Evolutionary conservation across 1,139 yeast species (phyloP), one percentile per base, ranked within the genome.

Genomic region (Protomyces lactucae-debilis): DNA sequence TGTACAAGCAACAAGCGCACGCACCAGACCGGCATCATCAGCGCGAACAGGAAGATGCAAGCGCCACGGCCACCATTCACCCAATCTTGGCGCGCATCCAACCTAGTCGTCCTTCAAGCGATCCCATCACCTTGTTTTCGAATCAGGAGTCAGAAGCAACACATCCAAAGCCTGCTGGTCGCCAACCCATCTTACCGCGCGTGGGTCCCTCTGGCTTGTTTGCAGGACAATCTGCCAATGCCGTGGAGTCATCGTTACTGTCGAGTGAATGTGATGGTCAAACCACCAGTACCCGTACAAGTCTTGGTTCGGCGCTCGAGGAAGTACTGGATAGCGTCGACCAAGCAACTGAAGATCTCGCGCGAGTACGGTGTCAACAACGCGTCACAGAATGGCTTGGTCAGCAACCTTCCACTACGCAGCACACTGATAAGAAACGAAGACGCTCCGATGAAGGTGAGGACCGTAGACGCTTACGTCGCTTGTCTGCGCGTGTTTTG

Each of bases 261-360:
- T 9, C n/a, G 16, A 51, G 14, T 14, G 32, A 16, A 1, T 28
- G 16, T n/a, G 53, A 51, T 12, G 53, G n/a, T 28, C 53, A 51
- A 32, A 51, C 37, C 18, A 23, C 52, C 10, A 51, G 35, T 3
- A 32, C 51, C 4, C 35, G 21, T 12, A 59, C 63, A 18, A 59
- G 63, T 39, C 43, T 59, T 23, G 56, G 53, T n/a, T 40, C 53
- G 6, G 63, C 43, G 5, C 16, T 59, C 43, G 63, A 53, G 18
- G 63, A 59, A 23, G 63, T 59, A 18, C 63, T 59, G 6, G 63
- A 59, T 2, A 59, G 63, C 46, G 63, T 59, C 9, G 63, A 59
- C 28, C 57, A 28, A 12, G 51, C 63, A 10, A 59, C 63, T 16
- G 56, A 59, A 32, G 28, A 39, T 14, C 52, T 52, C 40, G 52